These are phyloP conservation scores for Metschnikowia orientalis DNA, from an alignment of 805 yeast species.

Conservation along the genomic window DNA sequence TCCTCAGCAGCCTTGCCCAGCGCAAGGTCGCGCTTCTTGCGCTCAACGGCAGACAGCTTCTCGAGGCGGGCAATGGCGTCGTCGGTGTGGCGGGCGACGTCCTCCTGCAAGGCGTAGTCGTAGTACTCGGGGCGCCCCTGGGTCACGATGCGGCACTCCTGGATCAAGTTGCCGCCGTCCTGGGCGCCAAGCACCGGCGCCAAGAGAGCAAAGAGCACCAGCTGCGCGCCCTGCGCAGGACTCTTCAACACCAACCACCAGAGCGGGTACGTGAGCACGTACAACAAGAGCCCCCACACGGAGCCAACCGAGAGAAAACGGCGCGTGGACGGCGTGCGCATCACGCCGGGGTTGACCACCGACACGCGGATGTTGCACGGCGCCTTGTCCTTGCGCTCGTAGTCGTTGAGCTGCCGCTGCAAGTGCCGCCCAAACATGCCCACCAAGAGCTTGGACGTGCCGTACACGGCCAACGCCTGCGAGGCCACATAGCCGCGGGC, in stretches of 20 bases:
- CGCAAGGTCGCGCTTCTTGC: conserved; percentile 41
- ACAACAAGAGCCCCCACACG: conserved; percentile 52
- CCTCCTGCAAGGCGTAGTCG: conserved; percentile 56
- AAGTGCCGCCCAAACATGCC: conserved; percentile 73
- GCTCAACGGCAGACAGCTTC: conserved; percentile 62
- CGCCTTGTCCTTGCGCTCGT: conserved; percentile 66
- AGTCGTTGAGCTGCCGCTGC: conserved; percentile 58
- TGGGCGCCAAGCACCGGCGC: conserved; percentile 64
- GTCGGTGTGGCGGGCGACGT: conserved; percentile 59
- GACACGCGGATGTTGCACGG: conserved; percentile 67
- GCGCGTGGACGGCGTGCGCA: conserved; percentile 83
- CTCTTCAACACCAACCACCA: conserved; percentile 80
- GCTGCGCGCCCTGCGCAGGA: conserved; percentile 75
- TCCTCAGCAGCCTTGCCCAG: conserved; percentile 18
- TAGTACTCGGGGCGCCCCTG: conserved; percentile 59
- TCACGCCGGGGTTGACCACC: conserved; percentile 86
- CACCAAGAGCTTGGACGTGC: conserved; percentile 75
- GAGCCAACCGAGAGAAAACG: conserved; percentile 76
- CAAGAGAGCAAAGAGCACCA: conserved; percentile 61
- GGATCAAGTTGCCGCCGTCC: conserved; percentile 65
- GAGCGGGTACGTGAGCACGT: conserved; percentile 70
- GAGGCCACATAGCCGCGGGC: conserved; percentile 51
- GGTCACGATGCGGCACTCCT: conserved; percentile 61
- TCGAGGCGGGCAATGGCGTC: conserved; percentile 57
- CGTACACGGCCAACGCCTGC: conserved; percentile 73